These are phyloP conservation scores for Cryptococcus sp. DNA, from an alignment of 1,284 basidiomycete species.

Conservation along the genomic window DNA sequence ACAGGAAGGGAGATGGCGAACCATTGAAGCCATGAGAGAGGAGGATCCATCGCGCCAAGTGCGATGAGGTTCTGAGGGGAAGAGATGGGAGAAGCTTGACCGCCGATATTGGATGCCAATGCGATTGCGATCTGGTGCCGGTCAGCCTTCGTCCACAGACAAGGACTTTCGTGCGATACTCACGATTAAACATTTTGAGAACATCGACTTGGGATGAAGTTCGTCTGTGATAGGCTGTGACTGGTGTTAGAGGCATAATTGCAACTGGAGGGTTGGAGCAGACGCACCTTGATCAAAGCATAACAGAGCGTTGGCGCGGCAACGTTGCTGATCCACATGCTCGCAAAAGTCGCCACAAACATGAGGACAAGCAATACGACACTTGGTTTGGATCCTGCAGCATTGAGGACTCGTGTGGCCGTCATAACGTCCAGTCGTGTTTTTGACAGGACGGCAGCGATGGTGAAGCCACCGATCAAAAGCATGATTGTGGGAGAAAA, in stretches of 20 bases:
- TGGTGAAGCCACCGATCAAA: constrained; percentile 95
- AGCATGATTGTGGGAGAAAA: constrained; percentile 79
- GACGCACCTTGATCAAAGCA: constrained; percentile 83
- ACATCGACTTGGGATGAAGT: constrained; percentile 81
- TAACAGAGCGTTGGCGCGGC: constrained; percentile 97
- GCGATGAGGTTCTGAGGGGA: constrained; percentile 98
- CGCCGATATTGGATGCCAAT: constrained; percentile 96
- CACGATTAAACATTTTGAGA: constrained; percentile 88
- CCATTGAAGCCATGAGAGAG: constrained; percentile 88
- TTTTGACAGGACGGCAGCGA: constrained; percentile 94
- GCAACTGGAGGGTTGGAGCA: background rate
- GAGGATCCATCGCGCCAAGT: constrained; percentile 80
- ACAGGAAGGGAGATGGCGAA: constrained; percentile 93
- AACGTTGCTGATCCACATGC: constrained; percentile 99
- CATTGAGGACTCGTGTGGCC: constrained; percentile 85
- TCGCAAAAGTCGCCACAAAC: constrained; percentile 95
- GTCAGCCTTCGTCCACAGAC: no score
- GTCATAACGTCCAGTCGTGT: constrained; percentile 95
- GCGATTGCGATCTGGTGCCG: constrained; percentile 81
- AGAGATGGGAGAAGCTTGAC: constrained; percentile 86
- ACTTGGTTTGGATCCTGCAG: constrained; percentile 85
- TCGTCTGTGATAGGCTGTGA: constrained; percentile 86
- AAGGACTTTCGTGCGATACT: constrained; percentile 41
- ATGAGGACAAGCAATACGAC: constrained; percentile 91
- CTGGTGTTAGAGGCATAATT: constrained; percentile 1